These are phyloP conservation scores for Dioscorea zingiberensis DNA, from an alignment of 106 monocot species.

Conservation along the genomic window DNA sequence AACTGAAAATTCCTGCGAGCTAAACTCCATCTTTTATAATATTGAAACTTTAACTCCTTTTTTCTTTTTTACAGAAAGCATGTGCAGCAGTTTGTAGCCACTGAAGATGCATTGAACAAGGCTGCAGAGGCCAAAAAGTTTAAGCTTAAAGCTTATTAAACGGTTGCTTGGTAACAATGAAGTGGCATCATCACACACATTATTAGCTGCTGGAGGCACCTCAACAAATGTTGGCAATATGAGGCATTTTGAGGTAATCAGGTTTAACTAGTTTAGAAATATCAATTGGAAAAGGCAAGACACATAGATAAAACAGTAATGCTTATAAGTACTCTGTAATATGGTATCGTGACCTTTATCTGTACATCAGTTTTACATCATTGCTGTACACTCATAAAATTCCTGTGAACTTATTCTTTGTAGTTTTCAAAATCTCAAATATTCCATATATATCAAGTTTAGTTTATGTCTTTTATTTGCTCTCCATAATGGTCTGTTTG, in stretches of 20 bases:
- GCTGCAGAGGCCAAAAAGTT: constrained; percentile 88
- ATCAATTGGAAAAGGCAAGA: too few relatives aligned
- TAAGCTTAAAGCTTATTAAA: constrained; percentile 71
- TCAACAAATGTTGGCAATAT: constrained; percentile 58
- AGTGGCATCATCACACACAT: constrained; percentile 29
- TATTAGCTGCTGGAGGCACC: constrained; percentile 43
- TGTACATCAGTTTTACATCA: too few relatives aligned
- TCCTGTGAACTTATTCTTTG: too few relatives aligned
- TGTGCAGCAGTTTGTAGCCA: constrained; percentile 95
- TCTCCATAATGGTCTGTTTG: not conserved
- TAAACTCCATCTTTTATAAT: too few relatives aligned
- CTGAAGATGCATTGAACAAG: constrained; percentile 95
- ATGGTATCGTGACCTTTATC: too few relatives aligned
- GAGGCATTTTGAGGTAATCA: constrained; percentile 74
- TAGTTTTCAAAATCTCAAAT: too few relatives aligned
- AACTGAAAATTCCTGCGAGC: too few relatives aligned
- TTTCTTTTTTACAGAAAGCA: constrained; percentile 77
- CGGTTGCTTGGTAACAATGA: constrained; percentile 68
- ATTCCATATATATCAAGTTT: too few relatives aligned
- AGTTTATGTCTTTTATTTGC: too few relatives aligned
- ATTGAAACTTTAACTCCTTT: not conserved
- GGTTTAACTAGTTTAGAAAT: not conserved
- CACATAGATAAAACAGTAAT: too few relatives aligned
- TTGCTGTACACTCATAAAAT: too few relatives aligned
- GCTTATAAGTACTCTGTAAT: too few relatives aligned